Base-by-base conservation (phyloP, 2,329 filamentous ascomycete species). In the Knufia petricola region DNA sequence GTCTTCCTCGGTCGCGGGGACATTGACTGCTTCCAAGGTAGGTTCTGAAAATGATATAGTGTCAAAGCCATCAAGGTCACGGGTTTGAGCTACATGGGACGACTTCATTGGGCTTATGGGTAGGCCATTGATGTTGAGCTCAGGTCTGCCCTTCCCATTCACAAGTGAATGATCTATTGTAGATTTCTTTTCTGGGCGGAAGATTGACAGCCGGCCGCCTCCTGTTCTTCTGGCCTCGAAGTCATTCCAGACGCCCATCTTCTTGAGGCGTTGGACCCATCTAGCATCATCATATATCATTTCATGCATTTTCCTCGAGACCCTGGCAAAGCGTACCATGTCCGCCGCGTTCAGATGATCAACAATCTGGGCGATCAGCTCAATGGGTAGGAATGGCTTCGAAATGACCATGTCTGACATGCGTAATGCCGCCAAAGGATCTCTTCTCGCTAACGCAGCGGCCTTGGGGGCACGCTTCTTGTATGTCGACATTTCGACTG, bases 231-330 rank as follows among this genome's bases (percentile, higher is more conserved):
- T 77, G 3, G 92, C 92, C 63, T 95, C 90, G 2, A 72, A 66
- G 63, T 98, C 92, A 61, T 94, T 84, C 92, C 92, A 98, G 57
- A 85, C 84, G 1, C 84, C 86, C 81, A 98, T 95, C 50, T 77
- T 81, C 63, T 85, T 85, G 48, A 98, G 68, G 54, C 86, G 78
- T 55, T 86, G 81, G 32, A 96, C 85, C 92, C 92, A 98, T 70
- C 90, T 78, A 43, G 88, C 87, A 66, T 98, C 92, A 65, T 98
- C 92, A 67, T 96, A 98, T 2, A 95, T 89, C 89, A 98, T 98
- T 68, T 98, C 92, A 63, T 85, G 84, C 76, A 96, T 79, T 52
- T 87, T 85, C 62, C 79, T 84, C 50, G 87, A 95, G 20, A 85
- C 82, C 54, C 84, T 82, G 38, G 92, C 90, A 63, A 87, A 90